Evolutionary conservation across 2,329 filamentous ascomycete species (phyloP).

Genomic region (Beauveria varroae): DNA sequence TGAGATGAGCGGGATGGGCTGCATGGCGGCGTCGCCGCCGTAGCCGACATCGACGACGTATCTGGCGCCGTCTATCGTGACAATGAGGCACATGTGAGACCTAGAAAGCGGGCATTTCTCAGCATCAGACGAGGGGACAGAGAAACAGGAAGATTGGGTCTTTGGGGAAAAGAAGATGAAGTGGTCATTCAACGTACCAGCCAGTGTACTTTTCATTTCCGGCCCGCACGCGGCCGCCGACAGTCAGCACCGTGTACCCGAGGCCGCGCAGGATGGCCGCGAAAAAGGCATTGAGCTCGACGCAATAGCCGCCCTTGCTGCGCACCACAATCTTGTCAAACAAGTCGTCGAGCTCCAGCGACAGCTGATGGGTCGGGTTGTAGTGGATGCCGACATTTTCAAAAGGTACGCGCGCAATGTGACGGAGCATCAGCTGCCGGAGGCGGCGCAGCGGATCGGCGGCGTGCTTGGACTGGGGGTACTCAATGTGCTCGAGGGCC

Average conservation of each 20-base stretch:
- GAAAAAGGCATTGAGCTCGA: slow-evolving; percentile 41
- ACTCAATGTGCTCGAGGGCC: slow-evolving; percentile 24
- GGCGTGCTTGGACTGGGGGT: slow-evolving; percentile 17
- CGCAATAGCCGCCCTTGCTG: slow-evolving; percentile 44
- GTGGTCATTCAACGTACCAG: slow-evolving; percentile 16
- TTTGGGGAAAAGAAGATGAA: neutral
- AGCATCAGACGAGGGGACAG: neutral
- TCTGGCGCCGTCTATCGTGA: slow-evolving; percentile 39
- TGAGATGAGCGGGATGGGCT: slow-evolving; percentile 25
- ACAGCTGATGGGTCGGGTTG: slow-evolving; percentile 25
- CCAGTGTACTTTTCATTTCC: slow-evolving; percentile 17
- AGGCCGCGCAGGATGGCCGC: slow-evolving; percentile 38
- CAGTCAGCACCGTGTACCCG: slow-evolving; percentile 42
- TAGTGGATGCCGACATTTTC: slow-evolving; percentile 49
- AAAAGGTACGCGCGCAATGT: slow-evolving; percentile 45
- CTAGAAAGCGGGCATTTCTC: slow-evolving; percentile 20
- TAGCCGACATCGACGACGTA: slow-evolving; percentile 55
- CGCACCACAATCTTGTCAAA: slow-evolving; percentile 38
- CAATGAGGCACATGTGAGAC: slow-evolving; percentile 53
- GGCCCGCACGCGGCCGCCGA: slow-evolving; percentile 35
- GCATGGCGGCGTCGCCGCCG: slow-evolving; percentile 36
- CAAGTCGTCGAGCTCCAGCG: slow-evolving; percentile 32
- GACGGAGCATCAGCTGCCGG: slow-evolving; percentile 26
- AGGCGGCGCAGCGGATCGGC: slow-evolving; percentile 23
- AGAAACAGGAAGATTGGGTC: neutral